Evolutionary conservation across 306 rosid genomes (phyloP).

Genomic region (Albizia julibrissin): DNA sequence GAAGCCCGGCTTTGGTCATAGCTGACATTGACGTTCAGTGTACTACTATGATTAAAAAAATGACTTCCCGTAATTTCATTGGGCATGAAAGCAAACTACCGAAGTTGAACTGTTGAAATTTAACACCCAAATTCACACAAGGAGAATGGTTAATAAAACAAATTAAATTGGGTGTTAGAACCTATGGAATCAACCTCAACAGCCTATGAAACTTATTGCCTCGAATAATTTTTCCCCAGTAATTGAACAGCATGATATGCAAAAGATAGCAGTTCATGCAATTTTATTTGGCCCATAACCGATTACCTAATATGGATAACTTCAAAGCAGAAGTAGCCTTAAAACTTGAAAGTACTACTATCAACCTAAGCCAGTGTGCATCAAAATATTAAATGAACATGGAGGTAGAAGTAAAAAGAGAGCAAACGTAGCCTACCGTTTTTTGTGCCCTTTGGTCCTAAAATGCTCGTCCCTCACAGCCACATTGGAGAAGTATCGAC

Average conservation of each 20-base stretch:
- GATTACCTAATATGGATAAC: constrained; percentile 5
- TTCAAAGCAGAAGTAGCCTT: constrained; percentile 15
- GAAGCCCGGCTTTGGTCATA: not conserved
- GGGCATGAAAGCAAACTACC: not conserved
- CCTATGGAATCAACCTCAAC: not conserved
- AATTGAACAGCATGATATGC: not conserved
- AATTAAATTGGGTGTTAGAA: not conserved
- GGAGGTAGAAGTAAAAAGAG: not conserved
- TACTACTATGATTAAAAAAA: not conserved
- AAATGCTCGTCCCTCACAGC: constrained; percentile 88
- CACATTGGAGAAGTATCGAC: constrained; percentile 83
- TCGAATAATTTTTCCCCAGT: not conserved
- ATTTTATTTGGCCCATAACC: not conserved
- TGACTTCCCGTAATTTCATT: not conserved
- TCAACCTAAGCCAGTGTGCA: constrained; percentile 18
- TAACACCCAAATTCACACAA: no score
- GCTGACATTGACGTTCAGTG: not conserved
- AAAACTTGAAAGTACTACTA: constrained; percentile 5
- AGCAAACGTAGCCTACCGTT: constrained; percentile 49
- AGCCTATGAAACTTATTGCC: not conserved
- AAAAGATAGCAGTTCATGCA: not conserved
- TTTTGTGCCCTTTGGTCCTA: constrained; percentile 88
- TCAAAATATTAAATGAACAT: not conserved
- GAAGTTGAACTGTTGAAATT: not conserved
- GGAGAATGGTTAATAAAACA: not conserved